Conservation (phyloP, 805 yeast genomes). For the Candida tammaniensis region DNA sequence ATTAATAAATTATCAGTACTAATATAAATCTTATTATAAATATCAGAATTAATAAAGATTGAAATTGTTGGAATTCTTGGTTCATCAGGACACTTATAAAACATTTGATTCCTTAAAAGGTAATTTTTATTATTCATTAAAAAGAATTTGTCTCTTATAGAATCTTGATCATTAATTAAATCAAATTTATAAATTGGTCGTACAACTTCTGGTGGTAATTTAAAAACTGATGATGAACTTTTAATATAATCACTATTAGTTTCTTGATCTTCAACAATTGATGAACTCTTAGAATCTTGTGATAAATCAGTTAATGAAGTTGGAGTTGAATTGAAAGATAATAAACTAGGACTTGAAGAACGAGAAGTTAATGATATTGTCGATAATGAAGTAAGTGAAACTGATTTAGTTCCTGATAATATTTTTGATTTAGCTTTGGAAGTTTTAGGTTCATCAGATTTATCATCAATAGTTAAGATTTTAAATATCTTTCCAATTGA, state of each 20-base stretch:
- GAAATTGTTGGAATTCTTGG: constrained; percentile 30
- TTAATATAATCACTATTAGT: neutral
- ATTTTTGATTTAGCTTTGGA: constrained; percentile 3
- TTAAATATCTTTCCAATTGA: constrained; percentile 37
- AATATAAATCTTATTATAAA: constrained; percentile 27
- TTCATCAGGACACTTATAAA: constrained; percentile 16
- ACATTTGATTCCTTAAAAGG: constrained; percentile 4
- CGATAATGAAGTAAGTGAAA: constrained; percentile 36
- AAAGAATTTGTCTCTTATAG: constrained; percentile 30
- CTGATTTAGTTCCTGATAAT: constrained; percentile 23
- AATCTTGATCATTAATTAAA: constrained; percentile 40
- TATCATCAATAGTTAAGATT: constrained; percentile 33
- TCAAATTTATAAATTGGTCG: constrained; percentile 49
- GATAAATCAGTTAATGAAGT: constrained; percentile 36
- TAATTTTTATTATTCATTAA: constrained; percentile 17
- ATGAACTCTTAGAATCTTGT: constrained; percentile 16
- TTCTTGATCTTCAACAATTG: constrained; percentile 1
- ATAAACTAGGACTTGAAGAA: constrained; percentile 37
- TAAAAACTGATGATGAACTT: constrained; percentile 29
- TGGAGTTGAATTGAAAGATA: constrained; percentile 35
- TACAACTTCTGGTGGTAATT: constrained; percentile 42
- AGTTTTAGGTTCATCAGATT: constrained; percentile 1
- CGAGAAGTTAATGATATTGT: constrained; percentile 26
- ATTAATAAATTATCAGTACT: constrained; percentile 25
- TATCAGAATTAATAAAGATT: constrained; percentile 30